Conservation (phyloP, 2,329 filamentous ascomycete genomes). For the Pseudogymnoascus pannorum region DNA sequence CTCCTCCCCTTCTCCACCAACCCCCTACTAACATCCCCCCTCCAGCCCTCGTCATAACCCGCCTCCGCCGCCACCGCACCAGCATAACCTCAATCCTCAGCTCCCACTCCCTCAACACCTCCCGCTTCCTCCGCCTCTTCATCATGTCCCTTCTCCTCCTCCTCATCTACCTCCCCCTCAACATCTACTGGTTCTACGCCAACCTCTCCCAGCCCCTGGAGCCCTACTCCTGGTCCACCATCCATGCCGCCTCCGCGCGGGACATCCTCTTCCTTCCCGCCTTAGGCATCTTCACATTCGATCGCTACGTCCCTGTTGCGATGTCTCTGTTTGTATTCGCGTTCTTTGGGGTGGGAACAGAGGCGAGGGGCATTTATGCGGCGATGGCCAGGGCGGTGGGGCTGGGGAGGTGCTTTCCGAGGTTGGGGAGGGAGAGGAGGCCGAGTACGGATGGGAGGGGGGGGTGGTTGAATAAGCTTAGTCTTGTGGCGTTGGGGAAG, state of each 20-base stretch:
- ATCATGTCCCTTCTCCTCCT: slow-evolving; percentile 45
- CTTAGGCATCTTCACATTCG: slow-evolving; percentile 37
- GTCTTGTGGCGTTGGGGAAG: background rate
- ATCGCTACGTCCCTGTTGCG: slow-evolving; percentile 50
- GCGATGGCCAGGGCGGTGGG: slow-evolving; percentile 36
- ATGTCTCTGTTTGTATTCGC: slow-evolving; percentile 49
- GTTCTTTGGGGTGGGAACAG: slow-evolving; percentile 58
- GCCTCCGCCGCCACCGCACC: slow-evolving; percentile 52
- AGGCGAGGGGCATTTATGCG: slow-evolving; percentile 50
- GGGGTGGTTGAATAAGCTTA: background rate
- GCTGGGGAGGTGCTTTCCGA: slow-evolving; percentile 29
- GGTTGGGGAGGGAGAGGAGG: background rate
- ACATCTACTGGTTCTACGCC: slow-evolving; percentile 45
- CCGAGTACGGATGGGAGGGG: background rate
- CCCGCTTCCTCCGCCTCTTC: slow-evolving; percentile 55
- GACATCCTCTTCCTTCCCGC: slow-evolving; percentile 40
- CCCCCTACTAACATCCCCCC: slow-evolving; percentile 13
- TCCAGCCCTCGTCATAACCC: slow-evolving; percentile 51
- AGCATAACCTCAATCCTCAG: slow-evolving; percentile 50
- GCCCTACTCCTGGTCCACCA: slow-evolving; percentile 43
- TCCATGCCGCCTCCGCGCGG: slow-evolving; percentile 48
- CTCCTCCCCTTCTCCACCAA: background rate
- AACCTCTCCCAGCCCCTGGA: slow-evolving; percentile 33
- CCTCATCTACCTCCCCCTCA: slow-evolving; percentile 44
- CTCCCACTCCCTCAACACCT: slow-evolving; percentile 43